These are phyloP conservation scores for Vitis vinifera DNA, from an alignment of 164 flowering plant species.

Conservation along the genomic window ASM3070453v1 NC_081821.1:3843501-3844000, in stretches of 20 bases:
- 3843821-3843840: not conserved
- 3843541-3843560: too few species aligned
- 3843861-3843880: constrained; percentile 67
- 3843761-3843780: constrained; percentile 75
- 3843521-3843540: not conserved
- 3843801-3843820: not conserved
- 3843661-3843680: constrained; percentile 83
- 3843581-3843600: not conserved
- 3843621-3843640: constrained; percentile 84
- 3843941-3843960: constrained; percentile 32
- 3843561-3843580: too few species aligned
- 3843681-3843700: constrained; percentile 76
- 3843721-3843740: constrained; percentile 67
- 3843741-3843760: constrained; percentile 56
- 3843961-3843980: constrained; percentile 61
- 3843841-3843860: too few species aligned
- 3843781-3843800: not conserved
- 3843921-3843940: constrained; percentile 28
- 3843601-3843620: constrained; percentile 93
- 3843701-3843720: constrained; percentile 69
- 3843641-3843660: constrained; percentile 94
- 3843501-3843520: constrained; percentile 30
- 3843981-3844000: constrained; percentile 77
- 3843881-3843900: constrained; percentile 53
- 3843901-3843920: constrained; percentile 55